A percentile compares a stretch with the other conserved stretches of the same genome.
Evolutionary conservation across 257 asterid species (phyloP).

Genomic region (Solanum habrochaites): DNA sequence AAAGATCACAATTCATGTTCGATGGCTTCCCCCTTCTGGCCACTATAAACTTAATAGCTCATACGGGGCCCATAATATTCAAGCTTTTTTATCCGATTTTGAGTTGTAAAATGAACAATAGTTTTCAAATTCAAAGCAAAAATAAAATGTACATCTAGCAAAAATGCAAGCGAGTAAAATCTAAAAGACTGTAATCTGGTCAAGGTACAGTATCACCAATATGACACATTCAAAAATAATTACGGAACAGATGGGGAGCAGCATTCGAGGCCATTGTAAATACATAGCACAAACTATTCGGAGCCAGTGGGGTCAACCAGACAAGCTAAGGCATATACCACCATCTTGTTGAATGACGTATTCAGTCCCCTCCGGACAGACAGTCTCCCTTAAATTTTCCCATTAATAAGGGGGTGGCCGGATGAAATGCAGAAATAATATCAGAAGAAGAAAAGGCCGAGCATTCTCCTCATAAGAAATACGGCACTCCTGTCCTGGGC

Average conservation of each 20-base stretch:
- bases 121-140: neutral
- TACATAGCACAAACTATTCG: slow-evolving; percentile 33
- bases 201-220: neutral
- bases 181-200: neutral
- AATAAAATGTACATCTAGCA: neutral
- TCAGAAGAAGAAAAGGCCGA: neutral
- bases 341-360: slow-evolving; percentile 1
- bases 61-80: neutral
- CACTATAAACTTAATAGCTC: too few relatives aligned
- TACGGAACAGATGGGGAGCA: neutral
- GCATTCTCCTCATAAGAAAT: slow-evolving; percentile 48
- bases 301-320: slow-evolving; percentile 11
- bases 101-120: neutral
- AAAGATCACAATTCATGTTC: too few relatives aligned
- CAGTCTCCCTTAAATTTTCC: neutral
- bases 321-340: neutral
- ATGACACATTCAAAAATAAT: neutral
- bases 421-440: neutral
- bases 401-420: neutral
- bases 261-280: neutral
- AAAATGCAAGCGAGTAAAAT: neutral
- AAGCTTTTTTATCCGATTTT: neutral
- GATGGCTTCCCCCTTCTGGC: too few relatives aligned
- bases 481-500: slow-evolving; percentile 97
- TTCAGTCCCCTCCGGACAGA: neutral